A percentile compares a stretch with the other conserved stretches of the same genome.
Evolutionary conservation across 805 yeast genomes (phyloP).

Genomic region (Ogataea haglerorum): DNA sequence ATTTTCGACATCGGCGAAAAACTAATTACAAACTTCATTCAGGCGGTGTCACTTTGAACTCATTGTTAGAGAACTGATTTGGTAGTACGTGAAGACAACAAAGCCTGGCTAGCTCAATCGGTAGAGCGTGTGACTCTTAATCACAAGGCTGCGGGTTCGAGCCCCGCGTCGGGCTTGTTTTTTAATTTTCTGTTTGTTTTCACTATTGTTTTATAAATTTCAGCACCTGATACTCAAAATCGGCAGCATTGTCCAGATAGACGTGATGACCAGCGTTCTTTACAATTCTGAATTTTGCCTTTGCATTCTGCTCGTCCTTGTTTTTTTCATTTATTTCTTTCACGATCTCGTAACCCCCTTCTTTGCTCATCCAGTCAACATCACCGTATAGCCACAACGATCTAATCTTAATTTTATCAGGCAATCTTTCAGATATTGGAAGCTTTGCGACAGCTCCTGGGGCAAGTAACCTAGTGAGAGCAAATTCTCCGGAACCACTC

Average conservation of each 20-base stretch:
- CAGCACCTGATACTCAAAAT: slow-evolving; percentile 28
- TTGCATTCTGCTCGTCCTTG: slow-evolving; percentile 10
- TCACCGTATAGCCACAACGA: slow-evolving; percentile 66
- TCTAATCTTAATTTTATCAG: slow-evolving; percentile 37
- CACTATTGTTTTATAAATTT: slow-evolving; percentile 21
- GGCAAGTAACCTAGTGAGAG: slow-evolving; percentile 55
- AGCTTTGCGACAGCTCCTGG: slow-evolving; percentile 56
- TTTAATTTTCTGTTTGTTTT: background rate
- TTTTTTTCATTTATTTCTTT: slow-evolving; percentile 30
- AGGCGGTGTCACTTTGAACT: too few relatives aligned
- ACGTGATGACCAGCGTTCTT: slow-evolving; percentile 53
- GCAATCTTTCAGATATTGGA: slow-evolving; percentile 55
- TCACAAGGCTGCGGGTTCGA: slow-evolving; percentile 29
- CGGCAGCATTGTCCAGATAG: slow-evolving; percentile 46
- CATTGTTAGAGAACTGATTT: background rate
- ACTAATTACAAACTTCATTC: background rate
- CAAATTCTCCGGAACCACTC: slow-evolving; percentile 63
- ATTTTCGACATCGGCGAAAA: too few relatives aligned
- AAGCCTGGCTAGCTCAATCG: slow-evolving; percentile 28
- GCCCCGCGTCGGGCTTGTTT: slow-evolving; percentile 25
- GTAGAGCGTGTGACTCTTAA: slow-evolving; percentile 29
- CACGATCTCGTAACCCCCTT: slow-evolving; percentile 50
- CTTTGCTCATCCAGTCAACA: slow-evolving; percentile 66
- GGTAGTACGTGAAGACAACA: background rate
- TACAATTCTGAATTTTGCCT: slow-evolving; percentile 36